phyloP scores from a whole-genome alignment of 2,329 filamentous ascomycete genomes.

The Orbilia oligospora region DNA sequence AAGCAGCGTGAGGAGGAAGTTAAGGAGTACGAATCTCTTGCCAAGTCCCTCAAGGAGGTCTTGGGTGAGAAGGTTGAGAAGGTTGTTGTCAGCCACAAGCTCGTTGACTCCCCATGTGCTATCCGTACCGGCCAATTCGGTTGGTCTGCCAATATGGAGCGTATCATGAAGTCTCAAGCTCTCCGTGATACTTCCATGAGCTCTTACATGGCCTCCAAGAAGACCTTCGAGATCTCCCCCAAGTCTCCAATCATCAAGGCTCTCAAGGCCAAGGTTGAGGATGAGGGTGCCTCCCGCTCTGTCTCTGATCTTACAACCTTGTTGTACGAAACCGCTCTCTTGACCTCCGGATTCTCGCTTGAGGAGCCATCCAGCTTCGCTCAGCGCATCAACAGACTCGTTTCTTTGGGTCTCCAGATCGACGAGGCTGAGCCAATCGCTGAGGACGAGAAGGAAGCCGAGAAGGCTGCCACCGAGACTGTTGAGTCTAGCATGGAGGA shows the following conservation, averaged over 20 bases:
- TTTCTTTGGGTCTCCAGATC: conserved; percentile 96
- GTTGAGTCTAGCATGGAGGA: conserved; percentile 99
- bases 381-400: conserved; percentile 99
- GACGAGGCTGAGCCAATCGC: conserved; percentile 84
- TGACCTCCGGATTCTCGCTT: conserved; percentile 99
- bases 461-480: conserved; percentile 72
- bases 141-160: conserved; percentile 99
- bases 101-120: conserved; percentile 92
- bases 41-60: conserved; percentile 99
- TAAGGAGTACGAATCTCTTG: conserved; percentile 95
- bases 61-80: conserved; percentile 99
- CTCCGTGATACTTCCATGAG: conserved; percentile 99
- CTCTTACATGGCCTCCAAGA: conserved; percentile 99
- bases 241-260: conserved; percentile 98
- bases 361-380: conserved; percentile 98
- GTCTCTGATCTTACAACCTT: conserved; percentile 99
- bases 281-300: conserved; percentile 95
- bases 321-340: conserved; percentile 97
- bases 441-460: conserved; percentile 72
- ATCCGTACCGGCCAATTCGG: conserved; percentile 99
- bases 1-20: conserved; percentile 92
- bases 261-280: conserved; percentile 99
- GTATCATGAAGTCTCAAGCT: conserved; percentile 99
- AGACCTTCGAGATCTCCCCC: conserved; percentile 99
- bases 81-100: conserved; percentile 98